A percentile compares a stretch with the other conserved stretches of the same genome.
These are phyloP conservation scores for Amyloporia xantha DNA, from an alignment of 768 basidiomycete species.

Conservation along the genomic window DNA sequence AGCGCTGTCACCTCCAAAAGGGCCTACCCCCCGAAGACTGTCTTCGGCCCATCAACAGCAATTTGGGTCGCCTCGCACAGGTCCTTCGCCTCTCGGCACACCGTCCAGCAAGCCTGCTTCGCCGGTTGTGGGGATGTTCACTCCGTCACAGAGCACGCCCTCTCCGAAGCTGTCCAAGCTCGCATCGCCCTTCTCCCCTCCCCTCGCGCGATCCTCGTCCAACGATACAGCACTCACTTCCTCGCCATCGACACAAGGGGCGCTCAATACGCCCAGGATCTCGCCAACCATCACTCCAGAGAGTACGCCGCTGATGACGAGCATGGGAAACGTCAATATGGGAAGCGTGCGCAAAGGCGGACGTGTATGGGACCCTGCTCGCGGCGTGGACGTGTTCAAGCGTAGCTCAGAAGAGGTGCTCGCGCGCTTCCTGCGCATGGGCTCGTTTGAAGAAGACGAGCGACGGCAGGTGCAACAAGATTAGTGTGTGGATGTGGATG, in stretches of 20 bases:
- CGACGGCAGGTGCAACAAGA: constrained; percentile 8
- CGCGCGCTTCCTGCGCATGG: constrained; percentile 74
- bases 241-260: constrained; percentile 49
- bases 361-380: constrained; percentile 81
- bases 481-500: too few relatives aligned
- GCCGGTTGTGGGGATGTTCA: constrained; percentile 15
- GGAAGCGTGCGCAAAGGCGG: constrained; percentile 31
- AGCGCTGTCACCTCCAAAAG: constrained; percentile 8
- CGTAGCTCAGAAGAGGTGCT: constrained; percentile 84
- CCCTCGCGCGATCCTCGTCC: constrained; percentile 32
- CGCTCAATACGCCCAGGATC: constrained; percentile 33
- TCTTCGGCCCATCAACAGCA: constrained; percentile 6
- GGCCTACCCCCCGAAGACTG: constrained; percentile 7
- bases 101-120: constrained; percentile 14
- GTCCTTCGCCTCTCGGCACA: constrained; percentile 7
- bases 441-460: constrained; percentile 58
- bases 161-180: constrained; percentile 20
- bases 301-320: constrained; percentile 16
- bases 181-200: constrained; percentile 17
- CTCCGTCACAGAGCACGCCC: constrained; percentile 12
- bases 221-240: constrained; percentile 40
- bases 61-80: constrained; percentile 6
- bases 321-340: too few relatives aligned
- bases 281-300: constrained; percentile 23
- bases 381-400: constrained; percentile 82